Evolutionary conservation across 257 asterid species (phyloP).

Genomic region (Coffea eugenioides): DNA sequence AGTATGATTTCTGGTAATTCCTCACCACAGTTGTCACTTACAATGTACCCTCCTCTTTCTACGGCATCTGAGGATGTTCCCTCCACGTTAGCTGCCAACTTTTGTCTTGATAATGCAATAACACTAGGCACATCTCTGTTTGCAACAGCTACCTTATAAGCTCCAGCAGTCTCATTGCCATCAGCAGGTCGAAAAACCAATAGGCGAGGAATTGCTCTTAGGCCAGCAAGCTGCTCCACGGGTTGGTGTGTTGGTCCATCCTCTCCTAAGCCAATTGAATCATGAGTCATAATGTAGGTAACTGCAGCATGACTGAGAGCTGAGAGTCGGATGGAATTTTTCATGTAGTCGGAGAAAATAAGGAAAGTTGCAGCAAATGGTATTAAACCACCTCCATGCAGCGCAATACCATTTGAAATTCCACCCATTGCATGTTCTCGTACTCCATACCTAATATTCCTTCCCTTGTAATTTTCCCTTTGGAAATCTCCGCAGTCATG

Average conservation of each 20-base stretch:
- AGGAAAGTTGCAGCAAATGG: slow-evolving; percentile 59
- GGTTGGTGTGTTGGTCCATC: slow-evolving; percentile 69
- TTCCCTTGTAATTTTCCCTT: slow-evolving; percentile 34
- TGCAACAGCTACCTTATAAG: slow-evolving; percentile 39
- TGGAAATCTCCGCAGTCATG: slow-evolving; percentile 39
- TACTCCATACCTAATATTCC: slow-evolving; percentile 53
- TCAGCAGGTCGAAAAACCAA: slow-evolving; percentile 55
- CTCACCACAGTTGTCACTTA: slow-evolving; percentile 38
- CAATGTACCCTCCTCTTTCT: slow-evolving; percentile 46
- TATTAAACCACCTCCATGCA: slow-evolving; percentile 50
- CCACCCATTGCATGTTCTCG: slow-evolving; percentile 64
- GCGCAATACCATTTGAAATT: slow-evolving; percentile 52
- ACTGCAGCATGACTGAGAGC: slow-evolving; percentile 56
- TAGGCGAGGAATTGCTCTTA: slow-evolving; percentile 51
- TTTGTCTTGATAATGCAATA: slow-evolving; percentile 47
- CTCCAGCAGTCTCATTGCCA: slow-evolving; percentile 57
- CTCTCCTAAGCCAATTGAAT: slow-evolving; percentile 56
- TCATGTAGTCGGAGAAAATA: slow-evolving; percentile 59
- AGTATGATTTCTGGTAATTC: slow-evolving; percentile 46
- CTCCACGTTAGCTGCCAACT: slow-evolving; percentile 34
- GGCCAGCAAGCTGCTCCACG: slow-evolving; percentile 53
- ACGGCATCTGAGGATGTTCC: slow-evolving; percentile 46
- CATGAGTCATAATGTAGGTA: slow-evolving; percentile 53
- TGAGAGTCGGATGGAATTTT: slow-evolving; percentile 43
- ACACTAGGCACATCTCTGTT: slow-evolving; percentile 40